A percentile compares a stretch with the other conserved stretches of the same genome.
Evolutionary conservation across 2,329 filamentous ascomycete genomes (phyloP).

Genomic region (Mycogone perniciosa): DNA sequence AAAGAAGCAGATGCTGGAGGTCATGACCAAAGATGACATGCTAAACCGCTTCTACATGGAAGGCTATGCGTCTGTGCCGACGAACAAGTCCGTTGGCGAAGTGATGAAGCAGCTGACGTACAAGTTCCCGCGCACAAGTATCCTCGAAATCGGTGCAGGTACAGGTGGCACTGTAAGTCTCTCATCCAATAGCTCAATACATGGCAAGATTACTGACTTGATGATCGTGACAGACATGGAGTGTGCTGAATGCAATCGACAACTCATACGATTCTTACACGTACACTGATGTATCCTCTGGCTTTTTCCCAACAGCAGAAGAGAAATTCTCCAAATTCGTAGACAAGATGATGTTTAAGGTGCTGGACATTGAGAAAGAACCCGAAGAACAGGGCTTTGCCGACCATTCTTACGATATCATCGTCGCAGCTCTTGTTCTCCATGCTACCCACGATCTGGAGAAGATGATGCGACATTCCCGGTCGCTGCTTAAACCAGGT

Average conservation of each 20-base stretch:
- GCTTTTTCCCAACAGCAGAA: constrained; percentile 22
- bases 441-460: constrained; percentile 2
- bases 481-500: constrained; percentile 11
- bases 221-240: not conserved
- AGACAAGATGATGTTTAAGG: constrained; percentile 17
- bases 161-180: constrained; percentile 28
- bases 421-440: constrained; percentile 14
- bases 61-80: not conserved
- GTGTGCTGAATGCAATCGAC: not conserved
- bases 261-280: constrained; percentile 13
- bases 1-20: constrained; percentile 28
- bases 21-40: constrained; percentile 30
- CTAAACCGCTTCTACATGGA: constrained; percentile 18
- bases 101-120: not conserved
- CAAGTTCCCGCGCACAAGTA: constrained; percentile 21
- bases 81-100: not conserved
- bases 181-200: not conserved
- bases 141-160: constrained; percentile 35
- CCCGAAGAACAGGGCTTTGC: constrained; percentile 14
- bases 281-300: constrained; percentile 28
- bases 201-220: not conserved
- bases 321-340: constrained; percentile 10
- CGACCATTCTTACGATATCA: constrained; percentile 14
- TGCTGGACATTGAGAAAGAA: constrained; percentile 18
- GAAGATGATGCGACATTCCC: not conserved